Base-by-base conservation (phyloP, 371 early-diverging fungal genomes). In the Umbelopsis sp. region DNA sequence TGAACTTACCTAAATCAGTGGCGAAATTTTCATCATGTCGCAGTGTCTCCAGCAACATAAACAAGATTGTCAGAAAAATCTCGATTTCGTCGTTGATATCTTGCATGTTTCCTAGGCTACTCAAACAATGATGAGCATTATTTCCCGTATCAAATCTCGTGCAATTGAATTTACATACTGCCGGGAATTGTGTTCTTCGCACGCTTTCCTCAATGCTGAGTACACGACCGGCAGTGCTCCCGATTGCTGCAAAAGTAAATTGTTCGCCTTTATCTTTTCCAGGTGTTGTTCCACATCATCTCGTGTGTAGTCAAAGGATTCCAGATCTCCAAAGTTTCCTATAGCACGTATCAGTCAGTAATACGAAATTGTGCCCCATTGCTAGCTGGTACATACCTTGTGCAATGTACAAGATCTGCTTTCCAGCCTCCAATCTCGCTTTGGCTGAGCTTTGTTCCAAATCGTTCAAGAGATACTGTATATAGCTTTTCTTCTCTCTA, bases 81-180 rank as follows among this genome's bases (percentile, higher is more conserved):
- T 86, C 83, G 48, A 88, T 87, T 65, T 93, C 92, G 1, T 75
- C 70, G 52, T 86, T 85, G 11, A 88, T 72, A 18, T 74, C 76
- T 16, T 66, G 68, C 63, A 79, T 75, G 18, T 75, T 63, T 16
- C 77, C 73, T 7, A 44, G 5, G 69, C 35, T 57, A 57, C 44
- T 68, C 46, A 29, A 67, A 70, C 51, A 24, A 50, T 29, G 44
- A 65, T 72, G n/a, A 50, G 67, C 32, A 50, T 20, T 22, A 48
- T 4, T 64, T 53, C 38, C 29, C 35, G 24, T 22, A 48, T 0
- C 53, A 50, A 24, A 41, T 35, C 48, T 32, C 32, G 7, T 50
- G 16, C 32, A 50, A 48, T 44, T 6, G 18, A 48, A 12, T 22
- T 1, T 52, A 29, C 68, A 35, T 67, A 78, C 81, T 70, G 75